Percentiles rank a stretch among this genome's conserved stretches.
These are phyloP conservation scores for Malus hybrid DNA, from an alignment of 331 rosid species.

Conservation along the genomic window DNA sequence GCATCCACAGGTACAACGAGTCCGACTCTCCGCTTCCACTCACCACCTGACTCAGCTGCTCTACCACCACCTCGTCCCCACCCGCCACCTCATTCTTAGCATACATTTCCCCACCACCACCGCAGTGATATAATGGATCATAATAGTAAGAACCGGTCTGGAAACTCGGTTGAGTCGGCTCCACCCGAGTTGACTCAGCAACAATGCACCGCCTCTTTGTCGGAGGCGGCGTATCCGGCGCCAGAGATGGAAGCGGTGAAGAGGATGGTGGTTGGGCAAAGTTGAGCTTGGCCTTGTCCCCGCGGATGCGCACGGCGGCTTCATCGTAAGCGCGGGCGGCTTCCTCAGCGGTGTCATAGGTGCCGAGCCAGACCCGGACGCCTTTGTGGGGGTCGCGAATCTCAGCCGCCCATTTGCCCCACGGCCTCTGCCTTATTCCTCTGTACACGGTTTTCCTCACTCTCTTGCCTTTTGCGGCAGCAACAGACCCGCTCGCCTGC, in stretches of 20 bases:
- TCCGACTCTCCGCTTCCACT: constrained; percentile 15
- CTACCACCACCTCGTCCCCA: background rate
- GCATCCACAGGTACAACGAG: constrained; percentile 44
- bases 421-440: constrained; percentile 84
- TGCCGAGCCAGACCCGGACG: constrained; percentile 95
- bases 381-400: constrained; percentile 93
- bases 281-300: constrained; percentile 91
- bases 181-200: background rate
- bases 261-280: constrained; percentile 8
- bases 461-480: background rate
- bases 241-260: background rate
- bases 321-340: constrained; percentile 82
- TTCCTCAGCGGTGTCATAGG: constrained; percentile 73
- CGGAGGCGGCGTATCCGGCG: constrained; percentile 6
- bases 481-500: constrained; percentile 4
- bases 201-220: constrained; percentile 37
- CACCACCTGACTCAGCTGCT: background rate
- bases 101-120: background rate
- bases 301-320: constrained; percentile 85
- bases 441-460: constrained; percentile 68
- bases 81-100: background rate
- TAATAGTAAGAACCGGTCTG: background rate
- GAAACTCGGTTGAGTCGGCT: constrained; percentile 1
- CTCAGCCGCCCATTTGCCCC: constrained; percentile 98
- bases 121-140: background rate